Percentiles rank a stretch among this genome's conserved stretches.
These are phyloP conservation scores for Candida manassasensis DNA, from an alignment of 805 yeast species.

Conservation along the genomic window DNA sequence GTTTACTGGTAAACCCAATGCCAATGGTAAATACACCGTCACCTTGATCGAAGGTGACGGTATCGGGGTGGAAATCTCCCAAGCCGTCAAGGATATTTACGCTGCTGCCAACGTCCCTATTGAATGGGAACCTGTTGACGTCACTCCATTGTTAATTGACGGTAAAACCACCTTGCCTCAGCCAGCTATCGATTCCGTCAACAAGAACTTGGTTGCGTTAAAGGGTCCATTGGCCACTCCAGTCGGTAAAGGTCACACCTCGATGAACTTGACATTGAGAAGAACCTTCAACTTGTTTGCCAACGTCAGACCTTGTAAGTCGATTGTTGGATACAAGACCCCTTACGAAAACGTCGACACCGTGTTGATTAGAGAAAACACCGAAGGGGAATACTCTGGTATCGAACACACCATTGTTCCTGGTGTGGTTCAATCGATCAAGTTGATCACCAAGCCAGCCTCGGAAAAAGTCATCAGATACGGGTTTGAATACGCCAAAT, in stretches of 20 bases:
- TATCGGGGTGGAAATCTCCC: slow-evolving; percentile 90
- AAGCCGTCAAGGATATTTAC: slow-evolving; percentile 89
- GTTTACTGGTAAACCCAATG: slow-evolving; percentile 58
- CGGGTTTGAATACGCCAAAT: slow-evolving; percentile 93
- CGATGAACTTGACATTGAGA: slow-evolving; percentile 95
- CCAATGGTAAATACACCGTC: slow-evolving; percentile 85
- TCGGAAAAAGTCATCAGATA: slow-evolving; percentile 95
- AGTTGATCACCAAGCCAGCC: slow-evolving; percentile 93
- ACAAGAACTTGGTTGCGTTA: slow-evolving; percentile 88
- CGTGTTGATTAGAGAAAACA: slow-evolving; percentile 96
- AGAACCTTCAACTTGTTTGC: slow-evolving; percentile 95
- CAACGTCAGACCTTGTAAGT: slow-evolving; percentile 94
- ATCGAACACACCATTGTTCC: slow-evolving; percentile 97
- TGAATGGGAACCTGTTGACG: slow-evolving; percentile 96
- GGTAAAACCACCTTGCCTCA: slow-evolving; percentile 93
- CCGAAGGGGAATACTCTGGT: slow-evolving; percentile 99
- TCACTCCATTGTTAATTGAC: slow-evolving; percentile 85
- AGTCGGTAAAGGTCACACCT: slow-evolving; percentile 97
- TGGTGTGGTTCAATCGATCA: slow-evolving; percentile 97
- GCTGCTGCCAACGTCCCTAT: slow-evolving; percentile 93
- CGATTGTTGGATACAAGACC: slow-evolving; percentile 89
- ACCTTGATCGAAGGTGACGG: slow-evolving; percentile 99
- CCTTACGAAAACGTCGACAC: slow-evolving; percentile 88
- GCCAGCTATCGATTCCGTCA: slow-evolving; percentile 87
- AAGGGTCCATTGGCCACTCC: slow-evolving; percentile 99